Percentiles rank a stretch among this genome's conserved stretches.
phyloP scores from a whole-genome alignment of 2,329 filamentous ascomycete genomes.

The Rhynchosporium secalis region DNA sequence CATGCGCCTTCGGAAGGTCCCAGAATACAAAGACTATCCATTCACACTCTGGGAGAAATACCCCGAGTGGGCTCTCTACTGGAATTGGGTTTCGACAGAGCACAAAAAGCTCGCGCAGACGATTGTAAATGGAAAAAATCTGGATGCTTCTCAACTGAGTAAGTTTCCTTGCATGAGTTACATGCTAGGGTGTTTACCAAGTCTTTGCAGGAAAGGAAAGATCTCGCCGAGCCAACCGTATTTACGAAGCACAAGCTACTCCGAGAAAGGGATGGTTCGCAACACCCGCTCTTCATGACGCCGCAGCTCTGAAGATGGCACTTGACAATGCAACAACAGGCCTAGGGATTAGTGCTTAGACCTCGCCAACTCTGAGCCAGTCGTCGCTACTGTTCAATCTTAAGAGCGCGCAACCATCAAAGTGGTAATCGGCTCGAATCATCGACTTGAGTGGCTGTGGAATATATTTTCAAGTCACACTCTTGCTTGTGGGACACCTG shows the following conservation, averaged over 20 bases:
- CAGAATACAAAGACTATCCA: slow-evolving; percentile 2
- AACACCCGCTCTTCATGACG: slow-evolving; percentile 6
- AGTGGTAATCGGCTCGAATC: too few relatives aligned
- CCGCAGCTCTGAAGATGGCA: neutral
- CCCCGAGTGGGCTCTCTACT: slow-evolving; percentile 19
- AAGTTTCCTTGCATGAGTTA: neutral
- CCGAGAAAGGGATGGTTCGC: slow-evolving; percentile 10
- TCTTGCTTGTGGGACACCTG: neutral
- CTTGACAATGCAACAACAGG: neutral
- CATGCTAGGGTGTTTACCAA: too few relatives aligned
- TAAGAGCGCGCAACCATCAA: neutral
- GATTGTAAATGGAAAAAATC: slow-evolving; percentile 15
- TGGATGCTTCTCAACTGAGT: slow-evolving; percentile 3
- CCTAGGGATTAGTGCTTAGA: too few relatives aligned
- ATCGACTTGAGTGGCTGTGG: neutral
- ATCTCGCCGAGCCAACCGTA: slow-evolving; percentile 8
- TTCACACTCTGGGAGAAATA: slow-evolving; percentile 20
- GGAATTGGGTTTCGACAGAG: slow-evolving; percentile 16
- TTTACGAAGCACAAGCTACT: neutral
- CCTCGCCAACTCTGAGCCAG: neutral
- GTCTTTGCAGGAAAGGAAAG: slow-evolving; percentile 12
- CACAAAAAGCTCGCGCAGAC: slow-evolving; percentile 14
- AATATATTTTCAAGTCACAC: neutral
- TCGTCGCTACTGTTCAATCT: neutral
- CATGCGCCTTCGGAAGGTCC: neutral